Evolutionary conservation across 192 early-diverging fungal genomes (phyloP), one percentile per base, ranked within the genome.

Genomic region (Rhizoclosmatium globosum): DNA sequence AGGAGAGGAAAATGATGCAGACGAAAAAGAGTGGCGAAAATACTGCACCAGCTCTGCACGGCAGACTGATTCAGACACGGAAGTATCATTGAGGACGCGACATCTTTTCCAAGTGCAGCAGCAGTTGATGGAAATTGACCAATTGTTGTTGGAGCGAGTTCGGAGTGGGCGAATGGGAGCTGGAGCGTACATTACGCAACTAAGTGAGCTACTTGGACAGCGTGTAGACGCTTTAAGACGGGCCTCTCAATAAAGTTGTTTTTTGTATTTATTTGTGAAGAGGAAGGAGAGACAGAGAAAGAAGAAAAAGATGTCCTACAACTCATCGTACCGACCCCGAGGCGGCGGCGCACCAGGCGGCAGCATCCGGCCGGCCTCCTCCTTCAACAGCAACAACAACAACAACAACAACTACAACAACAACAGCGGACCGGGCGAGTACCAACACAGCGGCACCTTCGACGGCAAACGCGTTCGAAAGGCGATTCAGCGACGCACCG

Each of bases 401-500:
- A n/a, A n/a, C n/a, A n/a, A n/a, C n/a, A n/a, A n/a, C n/a, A n/a
- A n/a, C 56, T 13, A 57, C 56, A 57, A n/a, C 56, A 57, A 57
- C 56, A 57, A n/a, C 56, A 11, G 56, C 56, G 56, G n/a, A n/a
- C n/a, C n/a, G n/a, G n/a, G n/a, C n/a, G 66, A 74, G 17, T 64
- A 74, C 59, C 38, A 19, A 2, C 74, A 76, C 74, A n/a, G 21
- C 31, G 41, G 21, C 74, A 76, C 80, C 11, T 81, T 92, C 82
- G 90, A 92, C 69, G 93, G 92, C 73, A 95, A 94, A 79, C 90
- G 91, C 19, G 90, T 95, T 82, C 88, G 96, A 67, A 94, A 95
- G 81, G 94, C 94, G 13, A 93, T 97, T 75, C 95, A 98, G 84
- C 86, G 98, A 60, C 88, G 94, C 11, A 99, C 98, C 0, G 93